These are phyloP conservation scores for Lolium multiflorum DNA, from an alignment of 176 grass and related monocot species.

Conservation along the genomic window DNA sequence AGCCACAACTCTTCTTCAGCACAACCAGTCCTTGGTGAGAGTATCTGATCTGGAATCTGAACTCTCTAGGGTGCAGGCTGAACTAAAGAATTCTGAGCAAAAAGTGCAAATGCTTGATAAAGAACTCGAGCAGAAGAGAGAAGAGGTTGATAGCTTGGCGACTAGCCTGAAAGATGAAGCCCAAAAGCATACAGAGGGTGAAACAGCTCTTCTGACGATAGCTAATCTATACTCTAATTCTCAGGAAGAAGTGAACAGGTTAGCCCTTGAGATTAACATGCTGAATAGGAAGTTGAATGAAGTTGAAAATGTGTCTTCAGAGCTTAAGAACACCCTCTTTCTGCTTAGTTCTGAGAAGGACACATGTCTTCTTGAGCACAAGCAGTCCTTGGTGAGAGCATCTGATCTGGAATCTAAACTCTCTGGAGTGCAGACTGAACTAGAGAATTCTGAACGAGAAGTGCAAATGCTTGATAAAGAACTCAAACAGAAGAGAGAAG, in stretches of 20 bases:
- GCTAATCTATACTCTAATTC: slow-evolving; percentile 28
- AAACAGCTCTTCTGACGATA: slow-evolving; percentile 21
- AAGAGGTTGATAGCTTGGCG: slow-evolving; percentile 34
- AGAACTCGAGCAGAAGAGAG: slow-evolving; percentile 47
- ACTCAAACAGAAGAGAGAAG: slow-evolving; percentile 45
- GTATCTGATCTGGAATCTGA: slow-evolving; percentile 42
- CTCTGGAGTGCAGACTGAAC: background rate
- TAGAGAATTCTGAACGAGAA: slow-evolving; percentile 35
- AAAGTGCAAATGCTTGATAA: slow-evolving; percentile 41
- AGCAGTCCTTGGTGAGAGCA: slow-evolving; percentile 34
- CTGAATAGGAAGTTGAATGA: slow-evolving; percentile 56
- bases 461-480: slow-evolving; percentile 44
- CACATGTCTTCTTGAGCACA: slow-evolving; percentile 14
- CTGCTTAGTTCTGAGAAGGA: slow-evolving; percentile 28
- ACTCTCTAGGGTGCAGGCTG: background rate
- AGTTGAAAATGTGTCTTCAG: slow-evolving; percentile 38
- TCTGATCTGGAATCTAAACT: slow-evolving; percentile 43
- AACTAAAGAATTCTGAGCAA: slow-evolving; percentile 38
- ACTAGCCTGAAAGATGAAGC: slow-evolving; percentile 21
- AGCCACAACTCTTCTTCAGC: slow-evolving; percentile 11
- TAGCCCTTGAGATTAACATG: slow-evolving; percentile 37
- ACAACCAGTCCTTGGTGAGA: slow-evolving; percentile 35
- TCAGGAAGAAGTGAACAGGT: slow-evolving; percentile 25
- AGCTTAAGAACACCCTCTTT: slow-evolving; percentile 32
- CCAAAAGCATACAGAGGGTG: background rate